Conservation (phyloP, 2,329 filamentous ascomycete genomes). For the Xylariales sp. region DNA sequence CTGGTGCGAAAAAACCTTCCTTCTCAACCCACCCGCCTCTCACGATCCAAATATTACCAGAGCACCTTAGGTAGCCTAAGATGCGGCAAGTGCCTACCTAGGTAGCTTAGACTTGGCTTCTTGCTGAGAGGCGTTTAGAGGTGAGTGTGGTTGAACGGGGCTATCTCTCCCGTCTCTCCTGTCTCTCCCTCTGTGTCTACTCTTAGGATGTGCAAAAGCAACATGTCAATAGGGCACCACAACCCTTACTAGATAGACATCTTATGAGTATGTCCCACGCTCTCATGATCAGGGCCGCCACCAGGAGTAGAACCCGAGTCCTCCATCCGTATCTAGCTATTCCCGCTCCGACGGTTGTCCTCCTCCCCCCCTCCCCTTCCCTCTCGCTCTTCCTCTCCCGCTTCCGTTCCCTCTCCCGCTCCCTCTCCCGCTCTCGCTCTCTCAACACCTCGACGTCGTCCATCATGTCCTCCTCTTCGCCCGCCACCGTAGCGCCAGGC, state of each 20-base stretch:
- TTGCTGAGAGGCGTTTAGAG: no score
- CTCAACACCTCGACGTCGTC: slow-evolving; percentile 26
- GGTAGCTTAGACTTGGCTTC: background rate
- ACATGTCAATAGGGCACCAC: slow-evolving; percentile 13
- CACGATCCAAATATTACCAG: no score
- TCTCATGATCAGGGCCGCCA: slow-evolving; percentile 3
- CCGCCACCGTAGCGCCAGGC: background rate
- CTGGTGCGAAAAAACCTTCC: background rate
- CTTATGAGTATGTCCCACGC: slow-evolving; percentile 16
- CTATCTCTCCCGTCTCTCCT: no score
- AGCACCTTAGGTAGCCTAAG: no score
- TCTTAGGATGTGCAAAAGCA: background rate
- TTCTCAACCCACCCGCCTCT: no score
- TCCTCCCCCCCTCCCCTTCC: background rate
- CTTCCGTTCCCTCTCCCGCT: background rate
- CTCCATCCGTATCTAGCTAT: background rate
- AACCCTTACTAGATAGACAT: slow-evolving; percentile 1
- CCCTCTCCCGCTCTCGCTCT: slow-evolving; percentile 9
- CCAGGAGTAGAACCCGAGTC: background rate
- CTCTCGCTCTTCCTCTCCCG: no score
- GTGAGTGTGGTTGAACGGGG: no score
- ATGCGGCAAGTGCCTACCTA: background rate
- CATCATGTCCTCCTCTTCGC: slow-evolving; percentile 18
- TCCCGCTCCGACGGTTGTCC: background rate
- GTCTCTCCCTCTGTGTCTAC: background rate